Base-by-base conservation (phyloP, 1,284 basidiomycete species). In the Apiotrichum gracile region DNA sequence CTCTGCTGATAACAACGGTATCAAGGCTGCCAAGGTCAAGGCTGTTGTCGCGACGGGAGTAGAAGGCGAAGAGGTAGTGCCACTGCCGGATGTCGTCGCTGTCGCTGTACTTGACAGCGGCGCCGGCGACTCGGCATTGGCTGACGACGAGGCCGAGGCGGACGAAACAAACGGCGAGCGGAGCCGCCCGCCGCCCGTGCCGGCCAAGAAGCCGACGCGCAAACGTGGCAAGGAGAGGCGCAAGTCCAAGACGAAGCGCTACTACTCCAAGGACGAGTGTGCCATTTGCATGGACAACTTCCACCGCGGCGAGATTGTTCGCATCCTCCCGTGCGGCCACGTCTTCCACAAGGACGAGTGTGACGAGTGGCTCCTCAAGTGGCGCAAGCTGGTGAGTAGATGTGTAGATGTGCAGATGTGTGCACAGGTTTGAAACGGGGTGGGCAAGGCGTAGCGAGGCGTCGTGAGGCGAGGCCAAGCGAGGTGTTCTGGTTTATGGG, bases 231-330 rank as follows among this genome's bases (percentile, higher is more conserved):
- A 59, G 51, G 44, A 53, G 51, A 51, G 54, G 6, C 51, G 57
- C 33, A 48, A 48, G 34, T 55, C 54, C 49, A 33, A 35, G 47
- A 45, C 43, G 19, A 60, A 64, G 56, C 57, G 65, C 44, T 76
- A 73, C 56, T 76, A 70, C 52, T 69, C 68, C 13, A 74, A 73
- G 58, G 74, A 76, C 60, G 89, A 94, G 69, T 96, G 91, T 66
- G 87, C 90, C 13, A 93, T 96, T 59, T 96, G 91, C 70, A 79
- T 96, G 60, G 86, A 82, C 59, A 83, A 86, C 61, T 94, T 94
- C 64, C 83, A 77, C 37, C 83, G 84, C 62, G 90, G 90, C 2
- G 91, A 96, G 68, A 80, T 83, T 58, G 88, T 94, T 33, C 82
- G 91, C 60, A 88, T 92, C 48, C 71, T 94, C 44, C 91, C 91